Conservation (phyloP, 257 asterid species). For the Przewalskia tangutica region DNA sequence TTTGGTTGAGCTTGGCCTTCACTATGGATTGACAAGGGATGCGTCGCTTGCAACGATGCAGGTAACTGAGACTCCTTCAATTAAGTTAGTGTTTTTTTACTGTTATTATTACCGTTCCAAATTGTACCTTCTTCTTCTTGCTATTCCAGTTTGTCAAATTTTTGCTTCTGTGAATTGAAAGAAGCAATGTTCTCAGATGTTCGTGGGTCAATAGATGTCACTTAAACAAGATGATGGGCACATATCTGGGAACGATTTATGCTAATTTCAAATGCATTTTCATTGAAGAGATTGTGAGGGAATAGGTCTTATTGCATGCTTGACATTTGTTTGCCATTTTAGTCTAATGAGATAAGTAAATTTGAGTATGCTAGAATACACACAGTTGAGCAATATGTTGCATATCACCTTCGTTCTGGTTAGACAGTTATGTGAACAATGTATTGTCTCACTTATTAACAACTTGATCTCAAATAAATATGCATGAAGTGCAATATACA, state of each 20-base stretch:
- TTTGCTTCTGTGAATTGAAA: background rate
- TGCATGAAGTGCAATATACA: background rate
- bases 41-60: slow-evolving; percentile 84
- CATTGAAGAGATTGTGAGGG: background rate
- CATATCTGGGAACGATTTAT: background rate
- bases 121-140: background rate
- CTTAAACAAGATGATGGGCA: background rate
- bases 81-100: background rate
- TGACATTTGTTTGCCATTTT: background rate
- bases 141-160: background rate
- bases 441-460: background rate
- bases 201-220: background rate
- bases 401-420: background rate
- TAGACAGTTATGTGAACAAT: background rate
- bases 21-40: slow-evolving; percentile 76
- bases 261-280: background rate
- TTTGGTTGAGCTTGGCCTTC: slow-evolving; percentile 77
- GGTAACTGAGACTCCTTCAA: slow-evolving; percentile 31
- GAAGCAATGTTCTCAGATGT: background rate
- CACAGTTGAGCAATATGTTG: background rate
- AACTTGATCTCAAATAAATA: background rate
- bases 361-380: background rate
- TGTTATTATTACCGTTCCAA: background rate
- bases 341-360: background rate
- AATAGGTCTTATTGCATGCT: background rate